Percentiles rank a stretch among this genome's conserved stretches.
These are phyloP conservation scores for Chytridiales sp. DNA, from an alignment of 371 early-diverging fungal species.

Conservation along the genomic window DNA sequence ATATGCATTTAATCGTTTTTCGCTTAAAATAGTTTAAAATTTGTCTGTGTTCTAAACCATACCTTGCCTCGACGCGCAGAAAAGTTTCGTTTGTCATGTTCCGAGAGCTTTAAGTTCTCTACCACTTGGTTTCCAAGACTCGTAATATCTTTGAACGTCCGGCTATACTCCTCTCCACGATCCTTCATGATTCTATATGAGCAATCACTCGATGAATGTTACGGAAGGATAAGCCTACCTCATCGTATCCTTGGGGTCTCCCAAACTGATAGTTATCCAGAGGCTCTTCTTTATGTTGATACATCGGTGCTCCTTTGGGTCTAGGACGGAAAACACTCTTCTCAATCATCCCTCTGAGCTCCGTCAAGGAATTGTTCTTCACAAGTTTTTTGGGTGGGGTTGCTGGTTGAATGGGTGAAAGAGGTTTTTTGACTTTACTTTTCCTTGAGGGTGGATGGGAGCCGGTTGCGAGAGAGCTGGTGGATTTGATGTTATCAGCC, in stretches of 20 bases:
- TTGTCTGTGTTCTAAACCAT: background rate
- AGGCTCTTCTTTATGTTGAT: background rate
- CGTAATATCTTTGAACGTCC: slow-evolving; percentile 16
- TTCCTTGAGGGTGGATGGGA: background rate
- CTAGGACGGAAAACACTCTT: slow-evolving; percentile 27
- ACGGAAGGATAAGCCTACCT: slow-evolving; percentile 1
- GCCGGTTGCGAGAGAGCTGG: background rate
- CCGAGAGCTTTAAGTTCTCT: slow-evolving; percentile 1
- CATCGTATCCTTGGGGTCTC: background rate
- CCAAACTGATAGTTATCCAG: background rate
- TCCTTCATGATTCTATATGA: slow-evolving; percentile 6
- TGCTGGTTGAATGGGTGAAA: too few species aligned
- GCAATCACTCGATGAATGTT: background rate
- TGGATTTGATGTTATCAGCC: too few species aligned
- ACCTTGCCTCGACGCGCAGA: slow-evolving; percentile 7
- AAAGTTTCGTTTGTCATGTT: slow-evolving; percentile 19
- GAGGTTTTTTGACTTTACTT: background rate
- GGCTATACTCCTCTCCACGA: slow-evolving; percentile 17
- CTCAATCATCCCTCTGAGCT: slow-evolving; percentile 15
- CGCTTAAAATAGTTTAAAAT: background rate
- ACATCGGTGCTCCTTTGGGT: slow-evolving; percentile 8
- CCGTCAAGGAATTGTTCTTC: slow-evolving; percentile 5
- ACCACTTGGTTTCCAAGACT: slow-evolving; percentile 9
- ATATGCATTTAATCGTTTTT: background rate
- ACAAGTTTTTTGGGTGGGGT: background rate